These are phyloP conservation scores for Dipodascus geniculatus DNA, from an alignment of 805 yeast genomes.

Conservation along the genomic window DNA sequence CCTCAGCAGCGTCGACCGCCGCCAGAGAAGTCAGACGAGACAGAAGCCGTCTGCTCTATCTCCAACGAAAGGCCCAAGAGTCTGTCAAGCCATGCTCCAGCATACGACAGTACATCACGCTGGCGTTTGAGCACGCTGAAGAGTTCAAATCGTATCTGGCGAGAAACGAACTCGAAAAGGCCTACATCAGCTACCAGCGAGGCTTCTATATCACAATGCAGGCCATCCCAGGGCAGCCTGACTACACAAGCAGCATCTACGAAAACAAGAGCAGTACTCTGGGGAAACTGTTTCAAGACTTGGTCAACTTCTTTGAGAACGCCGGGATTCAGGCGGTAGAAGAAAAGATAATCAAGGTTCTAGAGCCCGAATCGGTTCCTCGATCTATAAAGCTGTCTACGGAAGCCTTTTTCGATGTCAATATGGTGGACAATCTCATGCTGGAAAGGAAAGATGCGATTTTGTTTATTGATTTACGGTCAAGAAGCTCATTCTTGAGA, in stretches of 20 bases:
- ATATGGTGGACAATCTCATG: neutral
- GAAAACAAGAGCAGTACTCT: neutral
- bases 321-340: neutral
- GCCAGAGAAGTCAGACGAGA: neutral
- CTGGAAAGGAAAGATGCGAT: slow-evolving; percentile 19
- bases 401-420: neutral
- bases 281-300: neutral
- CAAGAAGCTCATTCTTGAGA: slow-evolving; percentile 45
- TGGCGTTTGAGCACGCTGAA: neutral
- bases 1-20: neutral
- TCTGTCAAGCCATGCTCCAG: neutral
- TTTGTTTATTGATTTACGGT: slow-evolving; percentile 63
- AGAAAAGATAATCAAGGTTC: neutral
- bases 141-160: neutral
- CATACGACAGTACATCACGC: neutral
- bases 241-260: neutral
- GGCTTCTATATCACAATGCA: neutral
- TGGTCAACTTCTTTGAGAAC: neutral
- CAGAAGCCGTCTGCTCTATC: neutral
- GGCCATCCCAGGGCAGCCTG: neutral
- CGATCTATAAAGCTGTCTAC: neutral
- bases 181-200: neutral
- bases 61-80: neutral
- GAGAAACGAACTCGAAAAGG: neutral
- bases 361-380: neutral